A percentile compares a stretch with the other conserved stretches of the same genome.
phyloP scores from a whole-genome alignment of 257 asterid species.

The Thymus quinquecostatus region DNA sequence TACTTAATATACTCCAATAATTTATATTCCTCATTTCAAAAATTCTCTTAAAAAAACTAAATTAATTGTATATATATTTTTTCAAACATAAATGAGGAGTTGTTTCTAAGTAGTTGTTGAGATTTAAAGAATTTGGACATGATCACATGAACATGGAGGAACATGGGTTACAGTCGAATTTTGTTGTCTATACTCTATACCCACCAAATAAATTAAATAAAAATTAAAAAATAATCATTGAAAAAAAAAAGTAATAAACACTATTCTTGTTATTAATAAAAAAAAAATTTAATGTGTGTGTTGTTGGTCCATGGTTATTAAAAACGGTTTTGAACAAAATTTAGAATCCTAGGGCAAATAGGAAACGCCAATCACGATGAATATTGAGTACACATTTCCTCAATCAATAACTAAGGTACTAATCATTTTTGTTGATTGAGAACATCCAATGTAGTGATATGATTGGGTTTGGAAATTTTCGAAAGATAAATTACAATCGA shows the following conservation, averaged over 20 bases:
- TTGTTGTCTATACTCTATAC: background rate
- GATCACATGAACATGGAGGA: slow-evolving; percentile 50
- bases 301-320: slow-evolving; percentile 36
- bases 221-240: too few relatives aligned
- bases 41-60: too few relatives aligned
- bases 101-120: slow-evolving; percentile 25
- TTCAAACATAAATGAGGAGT: background rate
- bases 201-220: background rate
- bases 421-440: slow-evolving; percentile 1
- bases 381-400: slow-evolving; percentile 19
- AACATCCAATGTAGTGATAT: slow-evolving; percentile 9
- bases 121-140: slow-evolving; percentile 28
- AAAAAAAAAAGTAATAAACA: background rate
- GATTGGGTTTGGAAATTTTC: background rate
- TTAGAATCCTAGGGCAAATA: slow-evolving; percentile 39
- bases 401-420: slow-evolving; percentile 16
- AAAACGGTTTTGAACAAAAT: slow-evolving; percentile 21
- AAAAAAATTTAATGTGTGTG: background rate
- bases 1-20: too few relatives aligned
- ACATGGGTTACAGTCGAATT: slow-evolving; percentile 39
- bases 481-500: background rate
- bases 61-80: too few relatives aligned
- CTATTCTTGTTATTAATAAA: too few relatives aligned
- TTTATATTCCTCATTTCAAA: too few relatives aligned
- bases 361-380: slow-evolving; percentile 39